Evolutionary conservation across 352 stramenopile species (phyloP), one percentile per base, ranked within the genome.

Genomic region (Phytopythium montanum): DNA sequence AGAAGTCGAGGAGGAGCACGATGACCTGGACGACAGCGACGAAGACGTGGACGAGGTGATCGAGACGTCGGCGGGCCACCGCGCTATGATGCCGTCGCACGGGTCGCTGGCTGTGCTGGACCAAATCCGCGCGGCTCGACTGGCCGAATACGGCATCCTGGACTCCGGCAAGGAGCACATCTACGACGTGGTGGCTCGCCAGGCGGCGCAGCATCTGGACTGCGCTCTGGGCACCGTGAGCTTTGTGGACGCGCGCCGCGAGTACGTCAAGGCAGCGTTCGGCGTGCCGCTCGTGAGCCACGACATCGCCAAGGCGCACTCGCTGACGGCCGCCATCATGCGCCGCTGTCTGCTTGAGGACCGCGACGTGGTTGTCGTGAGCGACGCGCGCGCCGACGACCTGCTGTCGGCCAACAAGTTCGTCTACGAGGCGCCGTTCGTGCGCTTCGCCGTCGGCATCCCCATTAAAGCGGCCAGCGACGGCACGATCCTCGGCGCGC

Each of bases 201-300:
- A 87, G 41, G 77, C 75, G 8, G 80, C 80, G 1, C 75, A 87
- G 54, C 64, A 73, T 48, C 41, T 79, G 25, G 67, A 64, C 55
- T 88, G 80, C 56, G 71, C 66, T 7, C 58, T 90, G n/a, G 65
- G 75, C 4, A 76, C 77, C 19, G 79, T 90, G 26, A 81, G 80
- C 53, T 90, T 90, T 29, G 75, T 90, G 19, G 80, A 90, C 52
- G 70, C 71, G 2, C 65, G 55, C 19, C 77, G 77, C 29, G 80
- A 90, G 56, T 84, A 81, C 50, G 68, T 90, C 34, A 85, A 81
- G 45, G 73, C 80, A 0, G 72, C 72, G 21, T 85, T 79, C 36
- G 80, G 80, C 5, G 45, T 82, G 8, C 46, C 51, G 25, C 26
- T 61, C 26, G 66, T 70, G 3, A 14, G 75, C 19, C 74, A 46